Conservation (phyloP, 129 eudicot genomes). For the Arctium minus region DNA sequence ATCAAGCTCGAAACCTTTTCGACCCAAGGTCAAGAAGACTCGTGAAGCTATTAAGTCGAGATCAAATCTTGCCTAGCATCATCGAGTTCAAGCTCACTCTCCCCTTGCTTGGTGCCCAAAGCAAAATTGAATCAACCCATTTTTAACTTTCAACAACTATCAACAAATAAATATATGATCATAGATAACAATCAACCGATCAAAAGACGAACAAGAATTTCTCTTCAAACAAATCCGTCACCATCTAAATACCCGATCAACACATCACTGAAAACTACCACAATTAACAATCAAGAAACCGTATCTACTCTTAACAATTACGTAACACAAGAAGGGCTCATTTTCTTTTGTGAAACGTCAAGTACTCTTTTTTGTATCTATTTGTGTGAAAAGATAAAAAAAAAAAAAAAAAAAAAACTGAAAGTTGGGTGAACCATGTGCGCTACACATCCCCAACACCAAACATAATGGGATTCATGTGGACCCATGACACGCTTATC, state of each 20-base stretch:
- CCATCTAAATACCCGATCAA: neutral
- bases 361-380: neutral
- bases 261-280: neutral
- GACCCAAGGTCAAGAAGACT: too few relatives aligned
- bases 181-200: neutral
- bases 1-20: neutral
- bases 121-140: too few relatives aligned
- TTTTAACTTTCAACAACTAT: too few relatives aligned
- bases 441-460: neutral
- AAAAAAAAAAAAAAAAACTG: neutral
- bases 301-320: neutral
- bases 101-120: neutral
- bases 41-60: neutral
- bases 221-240: neutral
- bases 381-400: neutral
- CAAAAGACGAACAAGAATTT: neutral
- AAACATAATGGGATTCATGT: neutral
- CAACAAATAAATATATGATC: neutral
- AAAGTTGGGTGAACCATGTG: neutral
- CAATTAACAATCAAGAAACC: too few relatives aligned
- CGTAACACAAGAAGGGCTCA: neutral
- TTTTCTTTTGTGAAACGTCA: neutral
- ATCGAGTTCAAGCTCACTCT: neutral
- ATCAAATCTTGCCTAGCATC: neutral
- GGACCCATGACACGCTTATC: neutral